A percentile compares a stretch with the other conserved stretches of the same genome.
Evolutionary conservation across 1,284 basidiomycete species (phyloP).

Genomic region (Polyporus tsugae): DNA sequence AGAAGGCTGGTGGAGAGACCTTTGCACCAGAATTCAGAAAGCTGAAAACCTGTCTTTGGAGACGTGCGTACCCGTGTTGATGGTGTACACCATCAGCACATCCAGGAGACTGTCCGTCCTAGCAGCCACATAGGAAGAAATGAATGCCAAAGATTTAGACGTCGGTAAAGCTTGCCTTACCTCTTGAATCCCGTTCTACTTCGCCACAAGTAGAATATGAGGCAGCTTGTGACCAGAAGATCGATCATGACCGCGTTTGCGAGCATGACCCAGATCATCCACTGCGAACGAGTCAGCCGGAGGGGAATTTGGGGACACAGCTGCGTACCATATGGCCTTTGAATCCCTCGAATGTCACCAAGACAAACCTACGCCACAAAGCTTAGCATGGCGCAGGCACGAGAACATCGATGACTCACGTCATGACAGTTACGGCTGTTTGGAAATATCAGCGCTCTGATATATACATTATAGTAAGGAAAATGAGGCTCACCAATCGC

Average conservation of each 20-base stretch:
- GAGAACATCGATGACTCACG: not conserved
- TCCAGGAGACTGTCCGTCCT: slow-evolving; percentile 15
- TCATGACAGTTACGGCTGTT: slow-evolving; percentile 6
- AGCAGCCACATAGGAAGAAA: too few relatives aligned
- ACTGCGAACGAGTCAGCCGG: slow-evolving; percentile 2
- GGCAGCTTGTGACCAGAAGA: not conserved
- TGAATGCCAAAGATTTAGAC: not conserved
- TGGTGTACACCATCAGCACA: slow-evolving; percentile 16
- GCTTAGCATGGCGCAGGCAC: not conserved
- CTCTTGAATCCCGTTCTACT: slow-evolving; percentile 15
- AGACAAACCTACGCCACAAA: not conserved
- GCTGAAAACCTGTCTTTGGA: too few relatives aligned
- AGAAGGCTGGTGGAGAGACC: slow-evolving; percentile 12
- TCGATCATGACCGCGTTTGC: slow-evolving; percentile 7
- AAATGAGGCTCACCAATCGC: not conserved
- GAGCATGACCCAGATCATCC: slow-evolving; percentile 8
- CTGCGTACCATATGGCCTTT: slow-evolving; percentile 3
- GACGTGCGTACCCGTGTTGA: slow-evolving; percentile 16
- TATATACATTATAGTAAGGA: too few relatives aligned
- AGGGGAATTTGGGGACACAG: not conserved
- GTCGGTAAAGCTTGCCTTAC: not conserved
- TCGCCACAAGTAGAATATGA: slow-evolving; percentile 10
- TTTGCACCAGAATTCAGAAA: not conserved
- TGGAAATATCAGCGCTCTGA: not conserved
- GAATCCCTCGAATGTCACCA: slow-evolving; percentile 4